Percentiles rank a stretch among this genome's conserved stretches.
These are phyloP conservation scores for Chrysoporthe puriensis DNA, from an alignment of 2,329 filamentous ascomycete genomes.

Conservation along the genomic window DNA sequence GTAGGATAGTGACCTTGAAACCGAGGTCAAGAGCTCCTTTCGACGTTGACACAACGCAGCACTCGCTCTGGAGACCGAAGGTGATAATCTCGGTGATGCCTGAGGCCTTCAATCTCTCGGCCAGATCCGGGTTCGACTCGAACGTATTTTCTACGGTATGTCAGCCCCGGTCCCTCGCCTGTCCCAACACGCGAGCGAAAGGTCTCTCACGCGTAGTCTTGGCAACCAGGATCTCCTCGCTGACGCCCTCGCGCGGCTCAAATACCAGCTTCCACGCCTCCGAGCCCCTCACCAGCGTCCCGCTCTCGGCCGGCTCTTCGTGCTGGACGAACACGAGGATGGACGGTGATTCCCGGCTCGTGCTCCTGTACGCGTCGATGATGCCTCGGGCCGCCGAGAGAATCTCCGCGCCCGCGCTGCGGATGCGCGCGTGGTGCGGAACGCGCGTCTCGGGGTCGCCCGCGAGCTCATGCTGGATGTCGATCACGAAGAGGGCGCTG, in stretches of 20 bases:
- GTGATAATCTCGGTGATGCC: constrained; percentile 35
- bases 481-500: constrained; percentile 40
- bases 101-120: constrained; percentile 30
- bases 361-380: constrained; percentile 22
- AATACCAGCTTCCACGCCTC: constrained; percentile 38
- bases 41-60: constrained; percentile 37
- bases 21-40: constrained; percentile 36
- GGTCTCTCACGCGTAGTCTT: constrained; percentile 36
- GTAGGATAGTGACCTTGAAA: constrained; percentile 36
- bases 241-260: constrained; percentile 30
- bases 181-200: neutral
- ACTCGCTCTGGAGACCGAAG: constrained; percentile 41
- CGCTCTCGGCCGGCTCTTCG: constrained; percentile 34
- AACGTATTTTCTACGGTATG: constrained; percentile 35
- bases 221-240: constrained; percentile 33
- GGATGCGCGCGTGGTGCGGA: constrained; percentile 35
- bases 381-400: constrained; percentile 31
- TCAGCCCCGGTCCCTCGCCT: neutral
- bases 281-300: constrained; percentile 32
- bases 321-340: constrained; percentile 39
- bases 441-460: constrained; percentile 33
- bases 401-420: constrained; percentile 31
- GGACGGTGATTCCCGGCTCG: constrained; percentile 1
- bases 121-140: constrained; percentile 38
- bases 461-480: constrained; percentile 40